Percentiles rank a stretch among this genome's conserved stretches.
phyloP scores from a whole-genome alignment of 345 rosid species.

The Populus euphratica region DNA sequence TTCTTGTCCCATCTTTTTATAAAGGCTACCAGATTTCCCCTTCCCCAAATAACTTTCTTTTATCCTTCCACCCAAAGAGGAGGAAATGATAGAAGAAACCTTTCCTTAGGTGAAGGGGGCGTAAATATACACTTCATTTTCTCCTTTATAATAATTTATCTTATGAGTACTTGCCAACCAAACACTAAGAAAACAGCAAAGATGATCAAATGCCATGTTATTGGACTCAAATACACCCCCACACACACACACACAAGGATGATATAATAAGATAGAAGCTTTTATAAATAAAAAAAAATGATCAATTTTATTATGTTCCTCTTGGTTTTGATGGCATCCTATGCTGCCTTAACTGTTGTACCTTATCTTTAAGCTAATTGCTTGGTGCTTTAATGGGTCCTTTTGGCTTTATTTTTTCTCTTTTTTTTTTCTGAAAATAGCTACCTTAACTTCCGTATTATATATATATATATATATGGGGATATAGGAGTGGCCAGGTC shows the following conservation, averaged over 20 bases:
- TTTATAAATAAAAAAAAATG: background rate
- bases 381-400: background rate
- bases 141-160: background rate
- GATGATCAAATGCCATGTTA: background rate
- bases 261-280: background rate
- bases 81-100: slow-evolving; percentile 17
- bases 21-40: slow-evolving; percentile 20
- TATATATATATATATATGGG: background rate
- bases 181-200: background rate
- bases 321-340: background rate
- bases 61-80: slow-evolving; percentile 26
- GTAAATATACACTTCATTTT: background rate
- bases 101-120: background rate
- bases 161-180: background rate
- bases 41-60: slow-evolving; percentile 26
- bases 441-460: background rate
- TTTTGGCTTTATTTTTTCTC: background rate
- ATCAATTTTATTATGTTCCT: background rate
- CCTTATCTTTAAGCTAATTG: background rate
- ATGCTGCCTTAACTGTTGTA: background rate
- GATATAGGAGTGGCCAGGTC: background rate
- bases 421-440: background rate
- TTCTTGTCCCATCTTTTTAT: slow-evolving; percentile 8
- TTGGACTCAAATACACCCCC: too few species aligned
- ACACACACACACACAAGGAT: background rate